Evolutionary conservation across 805 yeast species (phyloP), one percentile per base, ranked within the genome.

Genomic region (Tetrapisispora namnaoensis): DNA sequence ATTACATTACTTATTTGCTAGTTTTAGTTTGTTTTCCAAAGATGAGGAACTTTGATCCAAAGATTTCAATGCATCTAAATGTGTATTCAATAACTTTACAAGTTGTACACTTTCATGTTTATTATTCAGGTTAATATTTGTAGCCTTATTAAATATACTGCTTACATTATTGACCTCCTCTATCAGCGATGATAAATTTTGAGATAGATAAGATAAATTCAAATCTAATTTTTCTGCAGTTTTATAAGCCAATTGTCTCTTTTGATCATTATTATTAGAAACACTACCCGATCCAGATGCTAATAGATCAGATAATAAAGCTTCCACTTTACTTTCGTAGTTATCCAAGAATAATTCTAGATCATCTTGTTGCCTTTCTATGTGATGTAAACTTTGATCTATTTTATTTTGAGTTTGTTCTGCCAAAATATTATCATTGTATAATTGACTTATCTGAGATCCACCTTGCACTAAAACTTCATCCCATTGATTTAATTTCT

Each of bases 291-390:
- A 46, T 36, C 53, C 53, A 34, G 58, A 56, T 1, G 73, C 59
- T 8, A 69, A 51, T 7, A 69, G 68, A 46, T 69, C 73, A 4
- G 70, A 59, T 16, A 70, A 53, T 21, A 68, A 51, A 4, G 63
- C 55, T 42, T 68, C 72, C 0, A 71, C 67, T 52, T 67, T 70
- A 46, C 51, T 56, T 48, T 93, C 98, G 60, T 90, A 90, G 52
- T 83, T 83, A 54, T 84, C 84, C 53, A 93, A 75, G 57, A 91
- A 75, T 16, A 77, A 72, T 51, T 91, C 99, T 44, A 93, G 71
- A 59, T 91, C 98, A 50, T 86, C 87, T 62, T 93, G 99, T 64
- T 93, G 98, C 56, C 83, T 83, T 60, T 85, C 93, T 45, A 93
- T 84, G 60, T 89, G 91, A 38, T 81, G 72, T 49, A 93, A 72